Percentiles rank a stretch among this genome's conserved stretches.
phyloP scores from a whole-genome alignment of 106 monocot species.

The Dioscorea dumetorum region DNA sequence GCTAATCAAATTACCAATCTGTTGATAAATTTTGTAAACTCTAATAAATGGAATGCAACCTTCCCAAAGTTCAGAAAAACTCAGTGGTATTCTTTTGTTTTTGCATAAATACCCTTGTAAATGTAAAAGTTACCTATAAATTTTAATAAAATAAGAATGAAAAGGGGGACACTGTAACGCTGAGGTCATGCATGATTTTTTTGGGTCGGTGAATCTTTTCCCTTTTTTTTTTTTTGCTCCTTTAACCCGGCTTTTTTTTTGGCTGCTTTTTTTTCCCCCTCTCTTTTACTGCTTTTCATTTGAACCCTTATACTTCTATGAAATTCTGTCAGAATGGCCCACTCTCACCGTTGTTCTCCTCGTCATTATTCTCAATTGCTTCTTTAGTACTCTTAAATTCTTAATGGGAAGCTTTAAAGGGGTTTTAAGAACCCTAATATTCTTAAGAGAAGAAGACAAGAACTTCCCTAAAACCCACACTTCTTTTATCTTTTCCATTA shows the following conservation, averaged over 20 bases:
- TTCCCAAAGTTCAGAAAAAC: too few species aligned
- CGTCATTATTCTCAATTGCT: neutral
- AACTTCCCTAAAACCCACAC: constrained; percentile 15
- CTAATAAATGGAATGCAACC: too few species aligned
- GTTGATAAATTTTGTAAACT: too few species aligned
- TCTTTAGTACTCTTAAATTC: neutral
- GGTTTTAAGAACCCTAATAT: constrained; percentile 7
- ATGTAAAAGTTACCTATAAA: neutral
- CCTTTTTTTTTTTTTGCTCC: neutral
- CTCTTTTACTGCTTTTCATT: neutral
- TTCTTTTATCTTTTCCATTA: neutral
- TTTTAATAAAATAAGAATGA: neutral
- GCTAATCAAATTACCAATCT: too few species aligned
- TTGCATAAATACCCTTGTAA: neutral
- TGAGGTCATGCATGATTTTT: constrained; percentile 3
- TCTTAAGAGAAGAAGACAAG: constrained; percentile 20
- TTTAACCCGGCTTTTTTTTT: too few species aligned
- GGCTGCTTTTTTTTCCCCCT: too few species aligned
- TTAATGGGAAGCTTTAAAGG: constrained; percentile 20
- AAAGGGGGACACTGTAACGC: neutral
- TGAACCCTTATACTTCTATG: neutral
- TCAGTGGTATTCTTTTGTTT: too few species aligned
- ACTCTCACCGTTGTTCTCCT: neutral
- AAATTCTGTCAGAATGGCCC: neutral
- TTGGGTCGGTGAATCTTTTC: constrained; percentile 5